These are phyloP conservation scores for Penicillium waksmanii DNA, from an alignment of 495 filamentous ascomycete species.

Conservation along the genomic window DNA sequence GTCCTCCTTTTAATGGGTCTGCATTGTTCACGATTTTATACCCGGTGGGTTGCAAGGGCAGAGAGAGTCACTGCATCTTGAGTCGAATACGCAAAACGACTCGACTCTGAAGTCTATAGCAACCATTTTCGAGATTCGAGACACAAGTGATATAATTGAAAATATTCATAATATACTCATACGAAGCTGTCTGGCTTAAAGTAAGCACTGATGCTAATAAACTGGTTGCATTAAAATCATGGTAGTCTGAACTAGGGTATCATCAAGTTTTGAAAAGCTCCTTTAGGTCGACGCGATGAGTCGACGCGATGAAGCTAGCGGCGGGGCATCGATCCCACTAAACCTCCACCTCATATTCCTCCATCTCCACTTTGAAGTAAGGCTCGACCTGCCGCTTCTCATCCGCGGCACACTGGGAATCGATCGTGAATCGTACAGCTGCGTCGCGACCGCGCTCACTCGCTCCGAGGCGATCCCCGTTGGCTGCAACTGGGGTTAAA, in stretches of 20 bases:
- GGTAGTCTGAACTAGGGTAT: slow-evolving; percentile 1
- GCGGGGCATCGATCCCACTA: not conserved
- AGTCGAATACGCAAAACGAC: not conserved
- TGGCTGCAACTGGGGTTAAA: slow-evolving; percentile 44
- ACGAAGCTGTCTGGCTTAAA: too few species aligned
- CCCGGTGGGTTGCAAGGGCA: not conserved
- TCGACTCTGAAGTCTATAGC: not conserved
- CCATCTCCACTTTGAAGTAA: slow-evolving; percentile 75
- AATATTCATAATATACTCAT: not conserved
- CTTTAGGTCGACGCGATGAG: too few species aligned
- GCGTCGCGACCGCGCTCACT: slow-evolving; percentile 66
- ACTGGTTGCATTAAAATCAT: not conserved
- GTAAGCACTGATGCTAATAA: not conserved
- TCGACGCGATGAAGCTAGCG: too few species aligned
- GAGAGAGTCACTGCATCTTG: not conserved
- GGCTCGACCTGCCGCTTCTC: slow-evolving; percentile 70
- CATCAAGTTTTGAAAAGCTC: not conserved
- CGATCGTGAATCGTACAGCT: slow-evolving; percentile 89
- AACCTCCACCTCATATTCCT: slow-evolving; percentile 59
- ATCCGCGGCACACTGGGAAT: slow-evolving; percentile 70
- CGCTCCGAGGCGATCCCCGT: slow-evolving; percentile 48
- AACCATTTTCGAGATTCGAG: not conserved
- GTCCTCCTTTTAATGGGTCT: not conserved
- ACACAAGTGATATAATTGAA: not conserved
- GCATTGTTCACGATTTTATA: slow-evolving; percentile 5